These are phyloP conservation scores for Ramaria sp. DNA, from an alignment of 768 basidiomycete genomes.

Conservation along the genomic window DNA sequence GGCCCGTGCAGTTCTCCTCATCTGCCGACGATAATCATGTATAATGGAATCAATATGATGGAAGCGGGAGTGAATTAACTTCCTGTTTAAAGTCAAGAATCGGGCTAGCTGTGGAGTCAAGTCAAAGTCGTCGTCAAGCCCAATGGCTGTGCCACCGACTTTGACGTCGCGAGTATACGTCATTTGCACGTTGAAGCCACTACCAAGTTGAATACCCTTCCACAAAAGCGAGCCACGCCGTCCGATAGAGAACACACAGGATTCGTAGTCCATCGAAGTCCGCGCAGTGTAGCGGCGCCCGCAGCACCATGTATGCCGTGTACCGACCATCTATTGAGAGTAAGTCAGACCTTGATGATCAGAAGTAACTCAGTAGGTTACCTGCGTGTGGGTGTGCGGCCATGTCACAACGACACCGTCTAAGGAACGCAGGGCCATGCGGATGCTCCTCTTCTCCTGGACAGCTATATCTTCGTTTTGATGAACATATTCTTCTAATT, in stretches of 20 bases:
- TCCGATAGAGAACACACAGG: constrained; percentile 39
- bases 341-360: not conserved
- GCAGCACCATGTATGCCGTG: constrained; percentile 31
- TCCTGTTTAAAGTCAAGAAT: constrained; percentile 48
- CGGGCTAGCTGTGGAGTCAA: constrained; percentile 50
- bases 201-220: constrained; percentile 47
- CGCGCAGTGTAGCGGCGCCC: constrained; percentile 40
- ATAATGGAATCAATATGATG: constrained; percentile 36
- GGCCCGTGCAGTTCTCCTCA: constrained; percentile 33
- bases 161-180: constrained; percentile 41
- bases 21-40: constrained; percentile 39
- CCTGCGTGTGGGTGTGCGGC: constrained; percentile 52
- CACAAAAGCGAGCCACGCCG: constrained; percentile 40
- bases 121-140: constrained; percentile 55
- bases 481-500: constrained; percentile 46
- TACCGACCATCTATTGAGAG: constrained; percentile 33
- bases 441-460: constrained; percentile 40
- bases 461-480: constrained; percentile 50
- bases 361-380: constrained; percentile 19
- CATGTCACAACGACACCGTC: constrained; percentile 51
- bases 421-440: constrained; percentile 52
- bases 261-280: constrained; percentile 33
- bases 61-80: constrained; percentile 33
- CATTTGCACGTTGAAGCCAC: constrained; percentile 56
- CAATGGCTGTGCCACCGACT: constrained; percentile 42